A percentile compares a stretch with the other conserved stretches of the same genome.
phyloP scores from a whole-genome alignment of 1,139 yeast genomes.

The Zygoascus sp. region DNA sequence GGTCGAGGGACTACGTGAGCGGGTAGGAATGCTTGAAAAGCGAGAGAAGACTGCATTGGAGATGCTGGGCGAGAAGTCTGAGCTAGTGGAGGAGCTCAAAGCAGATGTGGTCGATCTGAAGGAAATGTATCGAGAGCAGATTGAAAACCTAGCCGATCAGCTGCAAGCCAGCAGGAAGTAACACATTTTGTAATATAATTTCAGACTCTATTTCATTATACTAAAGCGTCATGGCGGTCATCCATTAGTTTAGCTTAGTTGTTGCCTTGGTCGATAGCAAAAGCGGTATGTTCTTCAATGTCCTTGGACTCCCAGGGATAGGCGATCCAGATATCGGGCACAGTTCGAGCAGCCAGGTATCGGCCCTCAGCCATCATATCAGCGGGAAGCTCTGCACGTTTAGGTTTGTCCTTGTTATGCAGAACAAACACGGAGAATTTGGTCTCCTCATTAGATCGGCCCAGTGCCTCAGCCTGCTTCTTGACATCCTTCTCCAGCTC shows the following conservation, averaged over 20 bases:
- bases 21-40: slow-evolving; percentile 35
- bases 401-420: slow-evolving; percentile 87
- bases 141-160: slow-evolving; percentile 75
- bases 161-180: slow-evolving; percentile 30
- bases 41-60: slow-evolving; percentile 61
- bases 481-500: slow-evolving; percentile 82
- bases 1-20: slow-evolving; percentile 39
- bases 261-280: slow-evolving; percentile 76
- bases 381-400: slow-evolving; percentile 70
- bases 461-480: slow-evolving; percentile 49
- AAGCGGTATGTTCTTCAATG: slow-evolving; percentile 79
- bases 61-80: slow-evolving; percentile 83
- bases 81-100: slow-evolving; percentile 72
- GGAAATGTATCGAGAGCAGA: slow-evolving; percentile 74
- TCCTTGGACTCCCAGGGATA: slow-evolving; percentile 96
- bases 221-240: neutral
- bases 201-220: neutral
- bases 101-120: slow-evolving; percentile 90
- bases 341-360: slow-evolving; percentile 86
- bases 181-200: neutral
- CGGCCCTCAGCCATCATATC: slow-evolving; percentile 61
- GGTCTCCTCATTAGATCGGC: slow-evolving; percentile 52
- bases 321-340: slow-evolving; percentile 94
- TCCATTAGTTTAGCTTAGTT: slow-evolving; percentile 21
- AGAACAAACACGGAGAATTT: slow-evolving; percentile 85